Percentiles rank a stretch among this genome's conserved stretches.
Evolutionary conservation across 345 rosid species (phyloP).

Genomic region (Heritiera littoralis): DNA sequence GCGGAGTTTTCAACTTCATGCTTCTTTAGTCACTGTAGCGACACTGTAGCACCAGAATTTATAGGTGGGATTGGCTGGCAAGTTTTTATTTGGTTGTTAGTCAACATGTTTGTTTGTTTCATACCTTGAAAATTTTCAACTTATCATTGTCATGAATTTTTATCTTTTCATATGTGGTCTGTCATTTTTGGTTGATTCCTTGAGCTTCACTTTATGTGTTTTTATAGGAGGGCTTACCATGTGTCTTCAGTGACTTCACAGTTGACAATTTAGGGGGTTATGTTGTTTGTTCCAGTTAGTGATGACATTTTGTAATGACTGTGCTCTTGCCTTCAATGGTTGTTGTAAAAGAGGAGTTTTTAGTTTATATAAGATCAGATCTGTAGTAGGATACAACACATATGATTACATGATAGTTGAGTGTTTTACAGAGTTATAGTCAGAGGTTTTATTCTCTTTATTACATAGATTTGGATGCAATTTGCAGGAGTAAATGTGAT

Average conservation of each 20-base stretch:
- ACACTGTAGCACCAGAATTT: neutral
- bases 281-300: neutral
- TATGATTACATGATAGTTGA: neutral
- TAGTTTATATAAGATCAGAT: neutral
- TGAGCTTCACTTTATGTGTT: neutral
- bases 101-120: neutral
- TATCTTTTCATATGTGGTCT: neutral
- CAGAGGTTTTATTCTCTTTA: neutral
- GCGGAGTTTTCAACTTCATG: neutral
- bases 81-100: neutral
- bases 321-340: neutral
- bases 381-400: neutral
- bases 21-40: too few species aligned
- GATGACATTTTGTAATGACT: neutral
- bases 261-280: neutral
- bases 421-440: neutral
- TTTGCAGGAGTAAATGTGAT: neutral
- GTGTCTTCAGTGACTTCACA: neutral
- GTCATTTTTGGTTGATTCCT: neutral
- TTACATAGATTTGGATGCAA: neutral
- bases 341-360: neutral
- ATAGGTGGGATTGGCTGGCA: neutral
- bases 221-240: neutral
- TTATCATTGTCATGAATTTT: neutral
- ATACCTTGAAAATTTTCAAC: neutral